phyloP scores from a whole-genome alignment of 108 stramenopile species.

The Nitzschia sp. region DNA sequence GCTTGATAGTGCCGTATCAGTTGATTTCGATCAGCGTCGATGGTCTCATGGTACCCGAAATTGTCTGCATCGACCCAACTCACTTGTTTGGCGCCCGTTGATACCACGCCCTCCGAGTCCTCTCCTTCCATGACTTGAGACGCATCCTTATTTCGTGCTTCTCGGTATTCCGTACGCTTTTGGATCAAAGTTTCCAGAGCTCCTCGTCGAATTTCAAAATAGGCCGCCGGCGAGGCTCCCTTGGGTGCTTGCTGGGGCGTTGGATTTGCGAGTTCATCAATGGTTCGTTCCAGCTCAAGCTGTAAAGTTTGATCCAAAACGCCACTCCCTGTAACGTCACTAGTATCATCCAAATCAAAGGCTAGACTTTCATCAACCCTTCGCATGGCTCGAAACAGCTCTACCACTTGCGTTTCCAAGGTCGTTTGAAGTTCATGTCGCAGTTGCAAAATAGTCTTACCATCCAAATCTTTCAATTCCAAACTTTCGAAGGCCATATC shows the following conservation, averaged over 20 bases:
- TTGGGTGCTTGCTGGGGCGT: conserved; percentile 20
- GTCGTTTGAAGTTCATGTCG: conserved; percentile 57
- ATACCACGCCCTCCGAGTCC: not conserved
- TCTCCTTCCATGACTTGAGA: not conserved
- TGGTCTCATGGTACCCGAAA: conserved; percentile 30
- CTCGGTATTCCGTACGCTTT: conserved; percentile 17
- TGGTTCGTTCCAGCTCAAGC: conserved; percentile 19
- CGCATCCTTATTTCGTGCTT: not conserved
- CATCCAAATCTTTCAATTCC: conserved; percentile 50
- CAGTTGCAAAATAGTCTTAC: conserved; percentile 52
- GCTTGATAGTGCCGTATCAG: conserved; percentile 75
- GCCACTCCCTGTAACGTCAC: conserved; percentile 15
- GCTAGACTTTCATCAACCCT: conserved; percentile 49
- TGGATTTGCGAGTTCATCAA: conserved; percentile 17
- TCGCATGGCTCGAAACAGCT: conserved; percentile 48
- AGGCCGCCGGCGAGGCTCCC: conserved; percentile 30
- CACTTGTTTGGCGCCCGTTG: not conserved
- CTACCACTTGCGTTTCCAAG: conserved; percentile 54
- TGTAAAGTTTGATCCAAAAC: conserved; percentile 21
- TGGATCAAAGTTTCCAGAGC: conserved; percentile 51
- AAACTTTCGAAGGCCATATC: conserved; percentile 49
- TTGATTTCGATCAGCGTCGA: conserved; percentile 33
- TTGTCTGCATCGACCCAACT: conserved; percentile 36
- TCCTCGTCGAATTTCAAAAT: conserved; percentile 53
- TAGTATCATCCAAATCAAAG: conserved; percentile 17